Evolutionary conservation across 176 grass and related monocot species (phyloP), one percentile per base, ranked within the genome.

Genomic region (Secale cereale): DNA sequence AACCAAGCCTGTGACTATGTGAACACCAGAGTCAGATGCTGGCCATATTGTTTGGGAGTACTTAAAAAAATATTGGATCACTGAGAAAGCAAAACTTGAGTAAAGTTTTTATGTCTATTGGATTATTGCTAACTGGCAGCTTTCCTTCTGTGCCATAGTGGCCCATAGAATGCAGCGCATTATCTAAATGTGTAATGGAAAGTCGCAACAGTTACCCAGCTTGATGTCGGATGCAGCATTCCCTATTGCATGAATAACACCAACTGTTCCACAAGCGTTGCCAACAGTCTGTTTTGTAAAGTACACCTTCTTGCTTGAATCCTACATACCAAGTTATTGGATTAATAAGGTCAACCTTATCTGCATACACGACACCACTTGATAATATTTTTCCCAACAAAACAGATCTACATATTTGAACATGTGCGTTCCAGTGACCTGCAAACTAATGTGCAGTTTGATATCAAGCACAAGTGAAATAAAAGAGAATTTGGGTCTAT

Each of bases 211-310:
- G 54, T 81, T 92, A 99, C 97, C 84, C 82, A 96, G 90, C 57
- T 92, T 99, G 81, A 96, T 95, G 67, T 94, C 79, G 32, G 97
- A 99, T 64, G 82, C 82, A 23, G 91, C 87, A 88, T 99, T 99
- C 25, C 97, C 93, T 78, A 96, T 64, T 70, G 97, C 93, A 94
- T 99, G 97, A 89, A 99, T 92, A 77, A 99, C 82, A 57, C 97
- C 97, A 84, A 99, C 79, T 54, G 97, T 99, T 83, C 97, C 97
- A 91, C 97, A 99, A 88, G 97, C 97, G 76, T 99, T 99, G 25
- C 91, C 93, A 85, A 99, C 91, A 65, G 97, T 99, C 89, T 99
- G 97, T 64, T 99, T 99, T 31, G 92, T 85, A 27, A 96, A 99
- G 84, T 96, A 99, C 61, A 99, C 93, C 60, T 89, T 94, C 70